Evolutionary conservation across 169 alveolate genomes (phyloP).

Genomic region (Eimeria falciformis): DNA sequence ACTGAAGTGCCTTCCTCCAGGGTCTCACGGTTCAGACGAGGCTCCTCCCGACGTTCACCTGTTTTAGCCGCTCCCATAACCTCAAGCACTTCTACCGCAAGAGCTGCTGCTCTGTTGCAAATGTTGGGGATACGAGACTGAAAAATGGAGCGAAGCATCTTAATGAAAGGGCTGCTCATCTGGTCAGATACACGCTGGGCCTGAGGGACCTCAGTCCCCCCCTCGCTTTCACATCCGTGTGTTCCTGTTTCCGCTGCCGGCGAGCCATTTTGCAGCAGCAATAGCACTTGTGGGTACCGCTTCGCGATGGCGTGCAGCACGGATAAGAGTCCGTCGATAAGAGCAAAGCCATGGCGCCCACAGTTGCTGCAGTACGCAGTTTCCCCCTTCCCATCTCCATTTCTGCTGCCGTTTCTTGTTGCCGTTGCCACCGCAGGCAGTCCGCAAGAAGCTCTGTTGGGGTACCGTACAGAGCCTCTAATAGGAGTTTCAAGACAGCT

Average conservation of each 20-base stretch:
- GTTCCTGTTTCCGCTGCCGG: background rate
- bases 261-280: background rate
- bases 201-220: background rate
- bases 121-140: background rate
- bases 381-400: background rate
- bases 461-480: background rate
- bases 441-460: background rate
- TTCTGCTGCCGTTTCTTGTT: conserved; percentile 9
- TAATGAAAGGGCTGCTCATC: conserved; percentile 12
- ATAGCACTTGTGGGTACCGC: conserved; percentile 48
- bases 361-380: conserved; percentile 40
- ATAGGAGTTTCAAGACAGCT: no score
- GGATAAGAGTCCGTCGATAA: conserved; percentile 39
- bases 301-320: conserved; percentile 43
- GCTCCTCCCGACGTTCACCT: background rate
- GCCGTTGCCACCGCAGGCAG: background rate
- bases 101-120: background rate
- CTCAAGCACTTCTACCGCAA: background rate
- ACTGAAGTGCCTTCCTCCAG: background rate
- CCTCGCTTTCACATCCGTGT: background rate
- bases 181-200: background rate
- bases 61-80: background rate
- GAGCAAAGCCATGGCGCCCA: conserved; percentile 22
- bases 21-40: background rate
- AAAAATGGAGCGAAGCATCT: background rate